These are phyloP conservation scores for Neurospora africana DNA, from an alignment of 495 filamentous ascomycete species.

Conservation along the genomic window DNA sequence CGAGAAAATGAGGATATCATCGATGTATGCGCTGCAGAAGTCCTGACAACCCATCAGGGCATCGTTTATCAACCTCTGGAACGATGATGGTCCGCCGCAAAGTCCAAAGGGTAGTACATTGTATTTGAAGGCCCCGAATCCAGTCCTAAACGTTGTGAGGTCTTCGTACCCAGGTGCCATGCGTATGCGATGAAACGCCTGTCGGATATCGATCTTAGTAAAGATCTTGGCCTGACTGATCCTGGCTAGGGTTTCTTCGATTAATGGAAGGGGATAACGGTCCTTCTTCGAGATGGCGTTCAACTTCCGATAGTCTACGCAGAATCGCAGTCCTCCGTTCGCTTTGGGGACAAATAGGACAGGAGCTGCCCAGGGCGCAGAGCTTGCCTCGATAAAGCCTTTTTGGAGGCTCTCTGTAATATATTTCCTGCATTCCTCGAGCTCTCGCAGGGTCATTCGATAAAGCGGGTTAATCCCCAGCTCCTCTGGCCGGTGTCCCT, in stretches of 20 bases:
- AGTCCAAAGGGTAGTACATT: constrained; percentile 25
- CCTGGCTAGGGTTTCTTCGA: constrained; percentile 28
- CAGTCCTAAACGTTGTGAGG: constrained; percentile 20
- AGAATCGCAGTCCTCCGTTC: constrained; percentile 27
- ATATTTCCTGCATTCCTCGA: constrained; percentile 8
- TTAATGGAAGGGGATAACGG: constrained; percentile 32
- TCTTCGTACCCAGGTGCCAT: constrained; percentile 20
- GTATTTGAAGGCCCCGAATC: constrained; percentile 24
- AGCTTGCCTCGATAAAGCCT: constrained; percentile 1
- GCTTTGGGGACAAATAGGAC: constrained; percentile 30
- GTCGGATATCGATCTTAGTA: constrained; percentile 32
- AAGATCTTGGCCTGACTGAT: constrained; percentile 25
- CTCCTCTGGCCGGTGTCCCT: background rate
- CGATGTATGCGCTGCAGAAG: constrained; percentile 5
- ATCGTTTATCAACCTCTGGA: constrained; percentile 23
- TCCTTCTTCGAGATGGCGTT: constrained; percentile 36
- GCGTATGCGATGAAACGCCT: constrained; percentile 10
- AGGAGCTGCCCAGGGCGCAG: constrained; percentile 8
- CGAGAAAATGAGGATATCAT: constrained; percentile 1
- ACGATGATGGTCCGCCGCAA: constrained; percentile 13
- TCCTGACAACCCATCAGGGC: constrained; percentile 12
- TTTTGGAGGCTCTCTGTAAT: constrained; percentile 2
- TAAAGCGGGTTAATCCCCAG: constrained; percentile 12
- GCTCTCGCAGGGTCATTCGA: constrained; percentile 14
- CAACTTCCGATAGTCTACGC: constrained; percentile 33